Evolutionary conservation across 345 rosid species (phyloP).

Genomic region (Lumnitzera racemosa): DNA sequence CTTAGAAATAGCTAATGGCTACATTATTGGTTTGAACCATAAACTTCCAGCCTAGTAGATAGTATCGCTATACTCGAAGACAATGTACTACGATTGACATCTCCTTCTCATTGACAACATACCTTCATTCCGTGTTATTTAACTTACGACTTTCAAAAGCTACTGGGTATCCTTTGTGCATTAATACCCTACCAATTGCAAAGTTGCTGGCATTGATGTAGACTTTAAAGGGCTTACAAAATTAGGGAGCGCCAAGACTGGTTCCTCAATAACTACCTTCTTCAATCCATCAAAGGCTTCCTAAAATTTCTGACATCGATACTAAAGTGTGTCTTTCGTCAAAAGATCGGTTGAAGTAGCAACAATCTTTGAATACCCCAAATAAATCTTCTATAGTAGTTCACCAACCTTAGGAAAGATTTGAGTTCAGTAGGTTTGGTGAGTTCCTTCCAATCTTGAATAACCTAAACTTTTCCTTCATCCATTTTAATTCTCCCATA

Average conservation of each 20-base stretch:
- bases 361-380: neutral
- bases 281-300: neutral
- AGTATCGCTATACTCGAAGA: neutral
- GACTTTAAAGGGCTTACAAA: neutral
- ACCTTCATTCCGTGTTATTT: neutral
- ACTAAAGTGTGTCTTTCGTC: neutral
- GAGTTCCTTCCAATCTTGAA: neutral
- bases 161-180: neutral
- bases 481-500: neutral
- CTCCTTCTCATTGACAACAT: neutral
- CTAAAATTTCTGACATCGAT: neutral
- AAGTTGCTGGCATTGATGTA: neutral
- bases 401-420: neutral
- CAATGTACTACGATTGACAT: neutral
- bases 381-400: neutral
- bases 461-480: neutral
- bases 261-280: neutral
- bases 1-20: too few relatives aligned
- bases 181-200: neutral
- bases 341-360: neutral
- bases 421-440: too few relatives aligned
- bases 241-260: neutral
- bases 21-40: too few relatives aligned
- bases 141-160: neutral
- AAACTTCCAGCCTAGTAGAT: neutral